Evolutionary conservation across 441 rosid genomes (phyloP).

Genomic region (Mallotus japonicus): DNA sequence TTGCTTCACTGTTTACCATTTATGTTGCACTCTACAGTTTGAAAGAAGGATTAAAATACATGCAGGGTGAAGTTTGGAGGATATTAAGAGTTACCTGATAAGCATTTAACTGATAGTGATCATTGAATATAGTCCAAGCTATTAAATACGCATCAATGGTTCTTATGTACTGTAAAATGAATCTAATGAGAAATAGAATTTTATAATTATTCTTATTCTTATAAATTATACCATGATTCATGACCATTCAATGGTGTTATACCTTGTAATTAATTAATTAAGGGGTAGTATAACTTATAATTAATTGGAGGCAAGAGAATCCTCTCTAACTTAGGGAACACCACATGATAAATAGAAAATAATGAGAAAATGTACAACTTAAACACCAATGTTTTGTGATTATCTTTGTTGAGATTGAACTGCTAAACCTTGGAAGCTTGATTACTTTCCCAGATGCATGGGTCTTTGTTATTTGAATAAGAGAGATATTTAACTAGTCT

Average conservation of each 20-base stretch:
- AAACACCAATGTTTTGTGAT: background rate
- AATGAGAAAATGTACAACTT: background rate
- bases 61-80: background rate
- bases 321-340: background rate
- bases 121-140: background rate
- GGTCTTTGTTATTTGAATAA: constrained; percentile 2
- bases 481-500: background rate
- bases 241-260: background rate
- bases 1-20: background rate
- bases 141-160: background rate
- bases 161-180: background rate
- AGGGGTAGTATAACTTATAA: background rate
- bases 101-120: background rate
- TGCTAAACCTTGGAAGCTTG: constrained; percentile 7
- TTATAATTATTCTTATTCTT: background rate
- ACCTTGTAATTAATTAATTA: background rate
- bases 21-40: background rate
- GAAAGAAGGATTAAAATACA: background rate
- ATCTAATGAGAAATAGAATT: background rate
- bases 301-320: background rate
- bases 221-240: background rate
- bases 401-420: background rate
- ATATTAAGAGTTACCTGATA: background rate
- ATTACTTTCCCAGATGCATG: background rate
- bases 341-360: background rate